These are phyloP conservation scores for Rhypophila decipiens DNA, from an alignment of 495 filamentous ascomycete genomes.

Conservation along the genomic window DNA sequence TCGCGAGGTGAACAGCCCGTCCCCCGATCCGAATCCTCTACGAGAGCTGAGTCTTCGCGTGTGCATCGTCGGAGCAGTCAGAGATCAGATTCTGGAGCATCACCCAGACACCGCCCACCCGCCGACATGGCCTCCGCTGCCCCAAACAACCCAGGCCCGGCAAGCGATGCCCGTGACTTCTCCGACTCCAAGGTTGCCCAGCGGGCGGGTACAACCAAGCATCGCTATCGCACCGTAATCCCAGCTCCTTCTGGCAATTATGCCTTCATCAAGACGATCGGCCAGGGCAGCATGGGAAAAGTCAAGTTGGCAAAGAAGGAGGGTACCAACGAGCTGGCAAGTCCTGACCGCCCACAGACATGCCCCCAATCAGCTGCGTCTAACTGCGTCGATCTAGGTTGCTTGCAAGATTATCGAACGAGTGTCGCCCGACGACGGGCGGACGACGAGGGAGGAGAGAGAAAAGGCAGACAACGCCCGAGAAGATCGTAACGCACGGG, in stretches of 20 bases:
- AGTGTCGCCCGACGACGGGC: conserved; percentile 67
- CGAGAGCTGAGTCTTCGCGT: conserved; percentile 35
- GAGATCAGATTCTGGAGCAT: conserved; percentile 4
- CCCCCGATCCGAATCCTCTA: conserved; percentile 25
- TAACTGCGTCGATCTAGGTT: conserved; percentile 50
- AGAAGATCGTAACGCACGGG: conserved; percentile 89
- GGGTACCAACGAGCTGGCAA: conserved; percentile 75
- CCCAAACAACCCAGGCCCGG: conserved; percentile 40
- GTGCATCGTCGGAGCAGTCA: conserved; percentile 40
- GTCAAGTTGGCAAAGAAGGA: conserved; percentile 81
- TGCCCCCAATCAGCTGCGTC: conserved; percentile 9
- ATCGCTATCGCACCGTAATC: conserved; percentile 73
- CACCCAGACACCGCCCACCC: conserved; percentile 10
- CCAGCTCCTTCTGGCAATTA: conserved; percentile 80
- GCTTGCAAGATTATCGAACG: conserved; percentile 98
- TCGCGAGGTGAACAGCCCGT: conserved; percentile 23
- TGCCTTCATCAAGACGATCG: conserved; percentile 93
- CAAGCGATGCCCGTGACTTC: conserved; percentile 35
- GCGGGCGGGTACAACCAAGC: conserved; percentile 34
- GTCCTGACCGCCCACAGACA: conserved; percentile 14
- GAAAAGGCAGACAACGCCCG: conserved; percentile 92
- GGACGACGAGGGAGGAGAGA: conserved; percentile 68
- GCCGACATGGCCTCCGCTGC: conserved; percentile 50
- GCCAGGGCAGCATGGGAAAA: conserved; percentile 96
- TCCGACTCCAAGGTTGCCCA: conserved; percentile 33